A percentile compares a stretch with the other conserved stretches of the same genome.
Evolutionary conservation across 1,139 yeast genomes (phyloP).

Genomic region (Groenewaldozyma auringiensis): DNA sequence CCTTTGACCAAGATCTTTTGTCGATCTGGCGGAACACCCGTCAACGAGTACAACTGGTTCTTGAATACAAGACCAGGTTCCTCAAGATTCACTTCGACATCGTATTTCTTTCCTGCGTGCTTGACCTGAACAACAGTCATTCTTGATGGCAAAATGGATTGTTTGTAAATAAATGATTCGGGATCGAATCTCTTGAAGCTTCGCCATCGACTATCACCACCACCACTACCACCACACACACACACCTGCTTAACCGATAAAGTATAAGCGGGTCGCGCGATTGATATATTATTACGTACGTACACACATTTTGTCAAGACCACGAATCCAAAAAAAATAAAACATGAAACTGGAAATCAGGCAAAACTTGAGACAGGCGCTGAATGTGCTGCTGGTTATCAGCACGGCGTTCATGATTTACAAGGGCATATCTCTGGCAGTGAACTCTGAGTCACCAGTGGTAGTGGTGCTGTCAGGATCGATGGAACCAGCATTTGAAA

Average conservation of each 20-base stretch:
- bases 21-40: conserved; percentile 77
- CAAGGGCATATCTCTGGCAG: conserved; percentile 70
- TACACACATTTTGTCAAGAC: no score
- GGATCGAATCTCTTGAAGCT: not conserved
- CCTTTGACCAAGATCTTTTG: conserved; percentile 88
- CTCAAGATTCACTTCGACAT: conserved; percentile 49
- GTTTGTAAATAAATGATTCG: not conserved
- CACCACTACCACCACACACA: no score
- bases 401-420: conserved; percentile 89
- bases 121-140: conserved; percentile 45
- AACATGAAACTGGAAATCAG: conserved; percentile 18
- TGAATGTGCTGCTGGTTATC: conserved; percentile 68
- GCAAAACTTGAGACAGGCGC: conserved; percentile 42
- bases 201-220: not conserved
- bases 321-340: no score
- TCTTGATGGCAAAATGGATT: not conserved
- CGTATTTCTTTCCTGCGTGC: conserved; percentile 79
- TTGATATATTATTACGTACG: no score
- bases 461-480: conserved; percentile 97
- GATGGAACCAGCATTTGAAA: conserved; percentile 98
- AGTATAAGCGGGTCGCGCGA: no score
- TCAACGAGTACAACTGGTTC: conserved; percentile 58
- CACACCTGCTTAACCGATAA: no score
- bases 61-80: conserved; percentile 60
- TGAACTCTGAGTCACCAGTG: conserved; percentile 86